phyloP scores from a whole-genome alignment of 768 basidiomycete genomes.

The Pleurotus platypus region DNA sequence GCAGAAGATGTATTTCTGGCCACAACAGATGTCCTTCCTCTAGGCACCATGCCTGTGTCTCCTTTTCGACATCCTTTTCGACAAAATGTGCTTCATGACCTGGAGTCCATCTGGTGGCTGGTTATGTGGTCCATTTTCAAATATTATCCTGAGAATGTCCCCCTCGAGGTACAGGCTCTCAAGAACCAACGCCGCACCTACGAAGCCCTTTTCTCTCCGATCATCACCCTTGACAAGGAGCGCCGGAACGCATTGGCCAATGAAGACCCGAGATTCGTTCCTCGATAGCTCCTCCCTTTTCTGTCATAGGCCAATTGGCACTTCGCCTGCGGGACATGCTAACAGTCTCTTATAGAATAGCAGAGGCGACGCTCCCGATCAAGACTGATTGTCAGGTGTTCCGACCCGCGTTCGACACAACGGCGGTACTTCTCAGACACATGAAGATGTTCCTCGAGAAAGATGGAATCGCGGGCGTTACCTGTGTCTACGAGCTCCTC shows the following conservation, averaged over 20 bases:
- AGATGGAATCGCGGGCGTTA: no score
- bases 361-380: background rate
- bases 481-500: no score
- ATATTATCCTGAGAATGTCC: background rate
- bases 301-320: background rate
- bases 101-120: slow-evolving; percentile 15
- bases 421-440: no score
- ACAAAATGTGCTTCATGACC: slow-evolving; percentile 10
- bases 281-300: background rate
- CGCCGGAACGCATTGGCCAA: background rate
- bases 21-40: background rate
- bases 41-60: no score
- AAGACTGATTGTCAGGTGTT: background rate
- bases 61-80: slow-evolving; percentile 5
- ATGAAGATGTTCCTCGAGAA: no score
- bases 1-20: background rate
- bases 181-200: background rate
- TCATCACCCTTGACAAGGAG: background rate
- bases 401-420: no score
- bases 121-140: slow-evolving; percentile 4
- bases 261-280: background rate
- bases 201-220: background rate
- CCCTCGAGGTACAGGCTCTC: background rate
- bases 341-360: background rate
- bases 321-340: background rate